Conservation (phyloP, 352 stramenopile species). For the Peronospora belbahrii region DNA sequence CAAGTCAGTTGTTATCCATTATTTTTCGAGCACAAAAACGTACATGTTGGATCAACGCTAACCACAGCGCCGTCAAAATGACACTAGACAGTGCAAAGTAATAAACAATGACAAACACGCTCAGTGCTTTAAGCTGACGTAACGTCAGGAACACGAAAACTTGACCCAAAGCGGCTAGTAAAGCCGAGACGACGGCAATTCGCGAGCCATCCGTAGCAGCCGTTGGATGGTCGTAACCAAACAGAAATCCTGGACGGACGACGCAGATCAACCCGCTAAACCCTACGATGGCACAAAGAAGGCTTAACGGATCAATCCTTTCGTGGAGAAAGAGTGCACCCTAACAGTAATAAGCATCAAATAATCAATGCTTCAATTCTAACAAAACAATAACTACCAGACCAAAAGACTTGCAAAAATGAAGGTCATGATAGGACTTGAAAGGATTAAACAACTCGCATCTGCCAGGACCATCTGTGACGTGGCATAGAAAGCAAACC, state of each 20-base stretch:
- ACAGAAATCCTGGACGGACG: conserved; percentile 36
- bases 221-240: conserved; percentile 24
- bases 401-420: conserved; percentile 14
- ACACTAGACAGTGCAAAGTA: conserved; percentile 53
- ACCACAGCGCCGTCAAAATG: conserved; percentile 28
- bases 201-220: conserved; percentile 17
- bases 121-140: conserved; percentile 34
- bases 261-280: conserved; percentile 46
- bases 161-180: conserved; percentile 38
- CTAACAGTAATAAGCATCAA: conserved; percentile 11
- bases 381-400: background rate
- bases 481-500: conserved; percentile 65
- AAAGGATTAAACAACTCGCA: conserved; percentile 53
- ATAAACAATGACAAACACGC: conserved; percentile 45
- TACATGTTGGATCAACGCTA: conserved; percentile 41
- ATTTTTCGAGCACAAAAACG: background rate
- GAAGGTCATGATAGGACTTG: conserved; percentile 25
- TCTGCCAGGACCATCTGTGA: conserved; percentile 73
- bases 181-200: conserved; percentile 25
- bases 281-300: conserved; percentile 27
- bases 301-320: conserved; percentile 32
- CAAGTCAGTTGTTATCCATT: background rate
- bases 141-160: conserved; percentile 46
- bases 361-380: conserved; percentile 1
- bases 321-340: conserved; percentile 34